Evolutionary conservation across 345 rosid species (phyloP), one percentile per base, ranked within the genome.

Genomic region (Hevea brasiliensis): DNA sequence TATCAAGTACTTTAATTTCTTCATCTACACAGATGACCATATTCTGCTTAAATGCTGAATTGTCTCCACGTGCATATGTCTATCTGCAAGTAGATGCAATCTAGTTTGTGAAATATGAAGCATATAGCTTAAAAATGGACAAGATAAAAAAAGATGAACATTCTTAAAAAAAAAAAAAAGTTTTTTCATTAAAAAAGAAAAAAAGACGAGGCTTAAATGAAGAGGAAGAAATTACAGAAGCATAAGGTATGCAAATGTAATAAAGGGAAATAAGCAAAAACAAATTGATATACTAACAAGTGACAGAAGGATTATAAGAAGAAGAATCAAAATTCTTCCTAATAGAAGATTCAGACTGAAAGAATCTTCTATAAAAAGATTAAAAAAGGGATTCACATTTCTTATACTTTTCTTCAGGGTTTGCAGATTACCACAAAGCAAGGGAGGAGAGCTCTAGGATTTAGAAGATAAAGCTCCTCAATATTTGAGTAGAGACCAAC

Each of bases 391-490:
- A 76, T 77, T 70, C 76, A 67, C 77, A 72, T 60, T 24, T 37
- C 6, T 65, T 64, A 2, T 37, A 4, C 3, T 56, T 24, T n/a
- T 47, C 68, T 63, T 87, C 81, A 94, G 75, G 91, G 55, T 77
- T 88, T 95, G 90, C 98, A 95, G 60, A 92, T 89, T 13, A 91
- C 92, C 65, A 91, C 90, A 83, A 91, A 91, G 61, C 97, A 91
- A 83, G 97, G 97, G 80, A 95, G 95, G 71, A 95, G 89, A 71
- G 99, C 97, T 83, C 78, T 88, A 2, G 94, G 96, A 82, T 95
- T 92, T 58, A 95, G 96, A 84, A 95, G 85, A 85, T 88, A 92
- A 75, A 95, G 99, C 86, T 95, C 98, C 75, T 94, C 98, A 21
- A 94, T 90, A 68, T 92, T 93, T 29, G 98, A 86, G 71, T 92